Evolutionary conservation across 139 green algal species (phyloP).

Genomic region (Chlorella vulgaris): DNA sequence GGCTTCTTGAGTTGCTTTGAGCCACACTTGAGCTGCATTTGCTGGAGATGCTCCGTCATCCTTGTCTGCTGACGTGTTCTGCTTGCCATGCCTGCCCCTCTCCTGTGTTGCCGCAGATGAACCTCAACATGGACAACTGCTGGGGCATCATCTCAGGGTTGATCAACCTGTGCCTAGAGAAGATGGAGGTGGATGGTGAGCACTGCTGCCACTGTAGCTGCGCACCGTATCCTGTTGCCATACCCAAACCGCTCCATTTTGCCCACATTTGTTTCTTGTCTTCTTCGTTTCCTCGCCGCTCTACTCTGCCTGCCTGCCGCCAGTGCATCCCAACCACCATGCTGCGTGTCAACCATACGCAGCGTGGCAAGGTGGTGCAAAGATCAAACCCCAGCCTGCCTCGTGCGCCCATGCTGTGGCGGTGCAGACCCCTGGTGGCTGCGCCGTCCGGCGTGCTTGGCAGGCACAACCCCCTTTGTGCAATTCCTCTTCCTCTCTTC

Average conservation of each 20-base stretch:
- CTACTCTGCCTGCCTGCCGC: neutral
- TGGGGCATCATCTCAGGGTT: slow-evolving; percentile 95
- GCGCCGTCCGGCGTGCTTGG: slow-evolving; percentile 12
- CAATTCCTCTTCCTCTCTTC: neutral
- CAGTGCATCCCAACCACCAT: slow-evolving; percentile 42
- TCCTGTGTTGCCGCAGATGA: slow-evolving; percentile 90
- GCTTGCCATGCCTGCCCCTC: slow-evolving; percentile 57
- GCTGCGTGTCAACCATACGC: neutral
- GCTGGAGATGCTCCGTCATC: too few relatives aligned
- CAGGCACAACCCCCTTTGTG: neutral
- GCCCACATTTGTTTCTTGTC: neutral
- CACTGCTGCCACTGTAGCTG: neutral
- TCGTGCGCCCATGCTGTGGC: neutral
- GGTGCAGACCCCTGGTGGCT: neutral
- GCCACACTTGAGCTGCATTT: too few relatives aligned
- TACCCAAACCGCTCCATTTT: too few relatives aligned
- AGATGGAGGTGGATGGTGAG: slow-evolving; percentile 68
- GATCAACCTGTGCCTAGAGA: slow-evolving; percentile 82
- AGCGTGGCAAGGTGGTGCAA: slow-evolving; percentile 38
- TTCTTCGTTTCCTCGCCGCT: neutral
- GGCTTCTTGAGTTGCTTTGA: too few relatives aligned
- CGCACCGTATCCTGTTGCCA: too few relatives aligned
- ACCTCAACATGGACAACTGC: slow-evolving; percentile 93
- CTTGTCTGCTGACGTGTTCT: too few relatives aligned
- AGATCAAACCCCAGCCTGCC: slow-evolving; percentile 23